Evolutionary conservation across 768 basidiomycete species (phyloP).

Genomic region (Chiua virens): DNA sequence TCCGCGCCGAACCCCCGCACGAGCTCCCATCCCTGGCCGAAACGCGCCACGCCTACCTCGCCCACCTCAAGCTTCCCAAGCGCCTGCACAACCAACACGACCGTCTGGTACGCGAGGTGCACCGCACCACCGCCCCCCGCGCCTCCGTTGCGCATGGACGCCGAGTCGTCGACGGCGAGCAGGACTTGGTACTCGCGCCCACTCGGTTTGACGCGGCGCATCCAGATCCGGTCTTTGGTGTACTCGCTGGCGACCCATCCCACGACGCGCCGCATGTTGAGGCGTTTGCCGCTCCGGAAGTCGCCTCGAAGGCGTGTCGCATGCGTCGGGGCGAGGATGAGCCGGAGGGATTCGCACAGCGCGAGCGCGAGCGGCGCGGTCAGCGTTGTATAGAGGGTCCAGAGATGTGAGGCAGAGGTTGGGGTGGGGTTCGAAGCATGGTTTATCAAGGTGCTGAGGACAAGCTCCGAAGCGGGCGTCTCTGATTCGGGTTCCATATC

Average conservation of each 20-base stretch:
- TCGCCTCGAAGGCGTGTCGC: constrained; percentile 95
- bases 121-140: constrained; percentile 37
- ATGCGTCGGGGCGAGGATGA: constrained; percentile 92
- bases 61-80: constrained; percentile 91
- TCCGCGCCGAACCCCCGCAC: constrained; percentile 88
- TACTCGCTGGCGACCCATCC: constrained; percentile 98
- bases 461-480: constrained; percentile 14
- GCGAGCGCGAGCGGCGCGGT: constrained; percentile 89
- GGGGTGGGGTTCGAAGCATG: constrained; percentile 23
- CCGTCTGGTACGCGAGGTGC: constrained; percentile 91
- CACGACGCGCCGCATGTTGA: constrained; percentile 99
- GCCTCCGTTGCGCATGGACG: constrained; percentile 66
- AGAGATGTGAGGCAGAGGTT: constrained; percentile 62
- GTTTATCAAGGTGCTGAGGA: constrained; percentile 19
- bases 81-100: constrained; percentile 89
- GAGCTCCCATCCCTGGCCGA: constrained; percentile 86
- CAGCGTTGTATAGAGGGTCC: constrained; percentile 87
- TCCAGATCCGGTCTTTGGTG: constrained; percentile 99
- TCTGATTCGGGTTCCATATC: constrained; percentile 22
- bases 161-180: constrained; percentile 92
- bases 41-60: constrained; percentile 89
- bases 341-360: constrained; percentile 93
- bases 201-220: constrained; percentile 90
- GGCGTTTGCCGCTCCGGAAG: constrained; percentile 94
- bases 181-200: constrained; percentile 95